Conservation (phyloP, 169 alveolate genomes). For the Eimeria sp. region DNA sequence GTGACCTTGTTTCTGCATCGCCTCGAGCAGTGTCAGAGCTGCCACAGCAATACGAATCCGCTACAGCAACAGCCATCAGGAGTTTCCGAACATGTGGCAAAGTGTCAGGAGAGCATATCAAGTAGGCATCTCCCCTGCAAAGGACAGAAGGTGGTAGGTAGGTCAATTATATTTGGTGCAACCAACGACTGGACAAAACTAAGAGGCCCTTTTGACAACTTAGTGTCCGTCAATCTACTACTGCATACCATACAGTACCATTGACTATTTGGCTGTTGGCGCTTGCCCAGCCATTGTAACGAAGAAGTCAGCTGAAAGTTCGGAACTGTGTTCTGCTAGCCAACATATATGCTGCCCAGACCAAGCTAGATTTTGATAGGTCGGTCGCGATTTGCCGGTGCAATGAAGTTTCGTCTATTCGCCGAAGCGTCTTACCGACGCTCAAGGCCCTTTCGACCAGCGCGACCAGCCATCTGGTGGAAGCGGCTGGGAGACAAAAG, state of each 20-base stretch:
- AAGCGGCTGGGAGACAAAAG: conserved; percentile 85
- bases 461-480: conserved; percentile 93
- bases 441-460: conserved; percentile 84
- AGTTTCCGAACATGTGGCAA: conserved; percentile 41
- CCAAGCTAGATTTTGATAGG: not conserved
- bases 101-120: conserved; percentile 51
- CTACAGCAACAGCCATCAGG: conserved; percentile 39
- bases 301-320: not conserved
- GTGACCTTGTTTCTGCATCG: conserved; percentile 25
- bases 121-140: conserved; percentile 79
- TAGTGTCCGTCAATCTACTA: not conserved
- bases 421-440: conserved; percentile 15
- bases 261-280: not conserved
- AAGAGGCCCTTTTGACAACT: not conserved
- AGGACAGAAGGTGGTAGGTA: not conserved
- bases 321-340: not conserved
- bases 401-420: not conserved
- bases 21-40: not conserved
- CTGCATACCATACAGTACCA: not conserved
- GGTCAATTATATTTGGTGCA: not conserved
- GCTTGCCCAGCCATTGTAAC: not conserved
- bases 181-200: not conserved
- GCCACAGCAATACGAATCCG: not conserved
- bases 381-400: not conserved
- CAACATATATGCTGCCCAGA: not conserved